These are phyloP conservation scores for Fusarium redolens DNA, from an alignment of 2,329 filamentous ascomycete species.

Conservation along the genomic window DNA sequence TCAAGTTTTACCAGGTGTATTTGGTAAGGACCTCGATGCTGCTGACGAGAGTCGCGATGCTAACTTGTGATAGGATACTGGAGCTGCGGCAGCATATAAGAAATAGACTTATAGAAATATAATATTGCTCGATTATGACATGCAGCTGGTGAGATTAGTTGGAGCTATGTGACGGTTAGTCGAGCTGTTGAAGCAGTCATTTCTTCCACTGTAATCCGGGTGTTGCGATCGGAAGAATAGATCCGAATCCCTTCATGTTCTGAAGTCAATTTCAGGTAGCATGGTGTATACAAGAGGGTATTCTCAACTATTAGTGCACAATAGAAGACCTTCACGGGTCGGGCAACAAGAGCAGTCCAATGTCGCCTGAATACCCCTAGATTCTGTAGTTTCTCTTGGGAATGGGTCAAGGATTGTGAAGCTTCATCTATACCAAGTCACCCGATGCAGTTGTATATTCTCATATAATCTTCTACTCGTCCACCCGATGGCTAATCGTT, in stretches of 20 bases:
- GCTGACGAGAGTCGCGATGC: rapidly evolving
- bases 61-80: slow-evolving; percentile 19
- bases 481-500: no score
- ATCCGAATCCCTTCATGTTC: not conserved
- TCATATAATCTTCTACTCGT: no score
- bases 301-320: no score
- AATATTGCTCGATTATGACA: rapidly evolving
- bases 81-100: slow-evolving; percentile 28
- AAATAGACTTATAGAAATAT: slow-evolving; percentile 38
- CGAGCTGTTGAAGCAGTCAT: not conserved
- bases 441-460: no score
- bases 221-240: not conserved
- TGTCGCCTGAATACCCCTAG: no score
- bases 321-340: no score
- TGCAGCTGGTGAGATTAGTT: rapidly evolving
- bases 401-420: not conserved
- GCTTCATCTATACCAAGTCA: no score
- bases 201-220: no score
- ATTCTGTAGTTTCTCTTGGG: no score
- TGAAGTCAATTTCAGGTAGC: no score
- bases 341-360: not conserved
- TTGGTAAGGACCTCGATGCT: not conserved
- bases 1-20: slow-evolving; percentile 36
- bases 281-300: no score
- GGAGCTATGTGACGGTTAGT: no score